Base-by-base conservation (phyloP, 148 eudicot genomes). In the Silene latifolia region DNA sequence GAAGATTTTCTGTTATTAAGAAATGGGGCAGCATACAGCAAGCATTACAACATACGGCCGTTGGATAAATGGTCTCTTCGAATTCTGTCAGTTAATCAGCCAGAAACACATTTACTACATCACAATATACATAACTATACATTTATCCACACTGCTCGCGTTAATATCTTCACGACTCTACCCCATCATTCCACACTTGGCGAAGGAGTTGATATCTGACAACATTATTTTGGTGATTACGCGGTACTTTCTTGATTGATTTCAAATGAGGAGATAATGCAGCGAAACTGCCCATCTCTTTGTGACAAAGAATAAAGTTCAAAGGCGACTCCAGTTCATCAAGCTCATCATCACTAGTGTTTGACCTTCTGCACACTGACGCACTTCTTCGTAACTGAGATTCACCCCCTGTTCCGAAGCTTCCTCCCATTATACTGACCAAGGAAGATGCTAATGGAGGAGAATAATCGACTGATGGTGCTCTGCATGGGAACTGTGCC, bases 331-430 rank as follows among this genome's bases (percentile, higher is more conserved):
- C 88, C 67, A 95, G 76, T 73, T 89, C 92, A 63, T 92, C 97
- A 19, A 95, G 84, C 61, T 93, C 98, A 58, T 95, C 94, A 21
- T 95, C 99, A 25, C 97, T 95, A 1, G 96, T 95, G 80, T 92
- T 88, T 67, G 97, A 90, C 78, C 85, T 92, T 68, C 74, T 85
- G n/a, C 88, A 88, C 72, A 89, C 79, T 2, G 88, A 92, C 15
- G 84, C 78, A 24, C 85, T 88, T 73, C 96, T 82, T 85, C 82
- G 82, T 74, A 91, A 77, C 79, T 72, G 79, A 65, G 88, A 71
- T 63, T 72, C 83, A 51, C 76, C 87, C 32, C 83, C 72, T 60
- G 24, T 71, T 71, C 79, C 88, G 25, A 47, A 29, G 54, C 80
- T 86, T 59, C 90, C 85, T 0, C 85, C 90, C 0, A 90, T 75